Evolutionary conservation across 306 rosid species (phyloP).

Genomic region (Quercus robur): DNA sequence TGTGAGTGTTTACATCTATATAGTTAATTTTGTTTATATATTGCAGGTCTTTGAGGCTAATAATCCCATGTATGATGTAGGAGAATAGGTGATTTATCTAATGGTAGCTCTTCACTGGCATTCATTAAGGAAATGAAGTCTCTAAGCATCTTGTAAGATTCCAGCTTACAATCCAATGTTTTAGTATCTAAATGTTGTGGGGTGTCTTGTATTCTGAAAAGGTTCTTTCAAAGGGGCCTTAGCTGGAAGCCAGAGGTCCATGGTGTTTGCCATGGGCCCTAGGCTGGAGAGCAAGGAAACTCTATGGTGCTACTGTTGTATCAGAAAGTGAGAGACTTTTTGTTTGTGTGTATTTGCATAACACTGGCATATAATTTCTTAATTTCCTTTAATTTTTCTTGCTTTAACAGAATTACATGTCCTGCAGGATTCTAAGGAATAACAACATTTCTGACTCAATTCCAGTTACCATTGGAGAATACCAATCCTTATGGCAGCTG

Average conservation of each 20-base stretch:
- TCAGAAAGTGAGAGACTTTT: background rate
- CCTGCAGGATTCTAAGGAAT: slow-evolving; percentile 68
- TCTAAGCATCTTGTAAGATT: slow-evolving; percentile 50
- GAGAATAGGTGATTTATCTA: slow-evolving; percentile 59
- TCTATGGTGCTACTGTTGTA: background rate
- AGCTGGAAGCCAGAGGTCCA: background rate
- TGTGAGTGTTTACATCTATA: slow-evolving; percentile 49
- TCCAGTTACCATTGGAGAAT: slow-evolving; percentile 63
- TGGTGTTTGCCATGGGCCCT: background rate
- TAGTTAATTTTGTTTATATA: background rate
- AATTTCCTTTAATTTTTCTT: background rate
- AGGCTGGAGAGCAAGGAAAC: background rate
- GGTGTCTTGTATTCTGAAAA: background rate
- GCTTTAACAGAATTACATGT: slow-evolving; percentile 19
- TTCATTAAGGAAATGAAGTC: slow-evolving; percentile 65
- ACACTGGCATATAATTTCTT: background rate
- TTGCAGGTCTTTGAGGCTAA: slow-evolving; percentile 14
- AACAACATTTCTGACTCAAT: slow-evolving; percentile 67
- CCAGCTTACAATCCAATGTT: background rate
- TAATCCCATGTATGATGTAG: slow-evolving; percentile 36
- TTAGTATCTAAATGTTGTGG: background rate
- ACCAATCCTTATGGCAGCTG: slow-evolving; percentile 41
- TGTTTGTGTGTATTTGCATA: background rate
- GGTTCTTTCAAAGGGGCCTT: background rate
- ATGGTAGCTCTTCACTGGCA: slow-evolving; percentile 70